These are phyloP conservation scores for Favolaschia claudopus DNA, from an alignment of 768 basidiomycete genomes.

Conservation along the genomic window DNA sequence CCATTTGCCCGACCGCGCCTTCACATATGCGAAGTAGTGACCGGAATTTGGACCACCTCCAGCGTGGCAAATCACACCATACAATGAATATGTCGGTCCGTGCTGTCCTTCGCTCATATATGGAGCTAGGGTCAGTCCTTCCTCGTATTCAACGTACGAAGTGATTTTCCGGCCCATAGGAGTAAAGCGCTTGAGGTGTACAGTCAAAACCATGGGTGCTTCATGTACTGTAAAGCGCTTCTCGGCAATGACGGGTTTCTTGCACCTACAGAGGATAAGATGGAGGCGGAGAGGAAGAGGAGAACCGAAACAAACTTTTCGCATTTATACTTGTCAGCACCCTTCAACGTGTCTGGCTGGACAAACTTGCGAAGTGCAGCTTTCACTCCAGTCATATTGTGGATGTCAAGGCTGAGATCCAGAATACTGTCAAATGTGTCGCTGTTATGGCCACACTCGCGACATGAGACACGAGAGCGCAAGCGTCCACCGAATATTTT, in stretches of 20 bases:
- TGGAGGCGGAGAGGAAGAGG: not conserved
- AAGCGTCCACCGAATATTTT: conserved; percentile 92
- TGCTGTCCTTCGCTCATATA: conserved; percentile 86
- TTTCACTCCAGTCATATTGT: conserved; percentile 63
- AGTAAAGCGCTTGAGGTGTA: conserved; percentile 96
- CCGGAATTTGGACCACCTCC: conserved; percentile 94
- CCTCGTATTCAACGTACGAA: conserved; percentile 80
- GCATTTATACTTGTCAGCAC: conserved; percentile 97
- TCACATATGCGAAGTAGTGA: conserved; percentile 92
- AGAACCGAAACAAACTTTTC: conserved; percentile 77
- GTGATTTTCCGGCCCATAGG: conserved; percentile 89
- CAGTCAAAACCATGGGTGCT: conserved; percentile 86
- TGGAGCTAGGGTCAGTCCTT: conserved; percentile 71
- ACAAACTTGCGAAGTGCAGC: conserved; percentile 84
- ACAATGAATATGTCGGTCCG: conserved; percentile 84
- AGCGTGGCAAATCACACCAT: conserved; percentile 92
- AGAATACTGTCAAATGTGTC: conserved; percentile 97
- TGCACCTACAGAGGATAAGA: conserved; percentile 67
- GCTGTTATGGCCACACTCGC: conserved; percentile 82
- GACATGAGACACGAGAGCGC: conserved; percentile 90
- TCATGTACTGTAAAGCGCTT: conserved; percentile 91
- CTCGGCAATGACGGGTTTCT: conserved; percentile 87
- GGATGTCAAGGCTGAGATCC: conserved; percentile 92
- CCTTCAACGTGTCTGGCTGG: conserved; percentile 82
- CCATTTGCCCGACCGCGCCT: conserved; percentile 75